Evolutionary conservation across 2,329 filamentous ascomycete species (phyloP), one percentile per base, ranked within the genome.

Genomic region (Septoria linicola): DNA sequence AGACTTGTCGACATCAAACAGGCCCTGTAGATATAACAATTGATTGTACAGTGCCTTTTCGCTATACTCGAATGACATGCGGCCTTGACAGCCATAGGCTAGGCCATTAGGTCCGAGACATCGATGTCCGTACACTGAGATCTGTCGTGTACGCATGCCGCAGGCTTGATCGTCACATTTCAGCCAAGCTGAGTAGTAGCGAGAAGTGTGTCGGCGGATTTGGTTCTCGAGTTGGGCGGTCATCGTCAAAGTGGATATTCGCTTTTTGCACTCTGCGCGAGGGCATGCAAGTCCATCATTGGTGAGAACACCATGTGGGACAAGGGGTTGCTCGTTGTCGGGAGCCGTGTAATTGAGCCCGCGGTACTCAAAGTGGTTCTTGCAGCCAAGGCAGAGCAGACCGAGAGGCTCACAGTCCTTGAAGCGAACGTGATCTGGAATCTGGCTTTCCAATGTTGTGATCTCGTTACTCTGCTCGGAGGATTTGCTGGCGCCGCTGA

Each of bases 11-110:
- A 95, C 87, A 70, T 99, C 91, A 77, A 90, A 99, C 49, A 97
- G 72, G 41, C 80, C 80, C 23, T 87, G 81, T 68, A 91, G 87
- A 73, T 96, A 99, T 48, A 97, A 74, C 34, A 99, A 77, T 72
- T 99, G 93, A 70, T 95, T 97, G 74, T 96, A 97, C 53, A 97
- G 80, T 64, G 87, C 85, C 72, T 93, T 92, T 73, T 97, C 93
- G 1, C 81, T 79, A 65, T 88, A 86, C 72, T 95, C 90, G 68
- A 91, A 96, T 17, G 81, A 76, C 91, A 99, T 97, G 42, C 82
- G 82, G 16, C 93, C 93, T 3, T 84, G 75, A 68, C 93, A 99
- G 49, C 89, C 91, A 49, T 84, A 81, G 0, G 87, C 92, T 2
- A 93, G 83, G 1, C 91, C 90, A 60, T 85, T 85, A 13, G 92